Conservation (phyloP, 1,284 basidiomycete species). For the Ceratobasidium sp. region DNA sequence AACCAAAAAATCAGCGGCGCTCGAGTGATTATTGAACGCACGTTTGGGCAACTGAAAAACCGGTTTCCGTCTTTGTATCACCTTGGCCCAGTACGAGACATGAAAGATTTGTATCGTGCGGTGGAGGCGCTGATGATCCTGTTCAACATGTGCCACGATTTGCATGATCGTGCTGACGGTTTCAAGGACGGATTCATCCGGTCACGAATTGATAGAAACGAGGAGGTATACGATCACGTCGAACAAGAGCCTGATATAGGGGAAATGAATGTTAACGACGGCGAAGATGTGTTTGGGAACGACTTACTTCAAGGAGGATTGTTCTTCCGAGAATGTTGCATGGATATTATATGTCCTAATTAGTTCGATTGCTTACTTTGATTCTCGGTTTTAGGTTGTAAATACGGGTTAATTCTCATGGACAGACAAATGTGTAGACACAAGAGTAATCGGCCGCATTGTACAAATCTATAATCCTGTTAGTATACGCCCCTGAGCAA, state of each 20-base stretch:
- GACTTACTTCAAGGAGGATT: neutral
- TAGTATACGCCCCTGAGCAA: neutral
- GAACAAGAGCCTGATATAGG: neutral
- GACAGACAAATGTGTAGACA: neutral
- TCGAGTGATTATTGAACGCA: conserved; percentile 8
- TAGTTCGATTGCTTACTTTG: neutral
- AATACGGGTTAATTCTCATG: neutral
- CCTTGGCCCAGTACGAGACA: conserved; percentile 1
- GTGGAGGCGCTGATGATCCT: conserved; percentile 26
- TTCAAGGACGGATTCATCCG: neutral
- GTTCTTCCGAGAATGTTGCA: neutral
- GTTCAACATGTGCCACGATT: conserved; percentile 23
- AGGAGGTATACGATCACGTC: neutral
- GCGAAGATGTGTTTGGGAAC: neutral
- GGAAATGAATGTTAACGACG: neutral
- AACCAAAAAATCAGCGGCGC: neutral
- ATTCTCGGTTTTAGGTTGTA: neutral
- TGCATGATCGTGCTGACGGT: conserved; percentile 13
- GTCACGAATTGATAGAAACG: neutral
- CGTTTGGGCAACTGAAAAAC: conserved; percentile 19
- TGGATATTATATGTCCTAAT: conserved; percentile 30
- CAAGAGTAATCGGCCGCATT: neutral
- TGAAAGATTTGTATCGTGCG: conserved; percentile 5
- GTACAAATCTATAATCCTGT: neutral
- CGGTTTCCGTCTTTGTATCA: conserved; percentile 3